phyloP scores from a whole-genome alignment of 257 asterid species.

The Osmanthus fragrans region DNA sequence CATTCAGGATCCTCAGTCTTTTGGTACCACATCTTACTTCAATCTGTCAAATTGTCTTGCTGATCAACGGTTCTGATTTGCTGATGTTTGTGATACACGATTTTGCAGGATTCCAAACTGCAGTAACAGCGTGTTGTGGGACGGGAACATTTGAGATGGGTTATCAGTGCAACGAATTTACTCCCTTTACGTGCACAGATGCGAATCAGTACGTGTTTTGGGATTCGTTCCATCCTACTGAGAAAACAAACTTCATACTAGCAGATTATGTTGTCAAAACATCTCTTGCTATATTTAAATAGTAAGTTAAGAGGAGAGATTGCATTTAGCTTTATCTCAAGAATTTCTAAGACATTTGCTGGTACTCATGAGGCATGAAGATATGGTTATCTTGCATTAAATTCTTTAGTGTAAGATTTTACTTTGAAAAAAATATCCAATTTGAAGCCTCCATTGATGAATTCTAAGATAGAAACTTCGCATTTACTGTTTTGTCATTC shows the following conservation, averaged over 20 bases:
- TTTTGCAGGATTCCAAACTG: slow-evolving; percentile 32
- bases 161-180: slow-evolving; percentile 30
- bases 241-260: slow-evolving; percentile 36
- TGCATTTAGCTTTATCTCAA: background rate
- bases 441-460: background rate
- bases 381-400: background rate
- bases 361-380: background rate
- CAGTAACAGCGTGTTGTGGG: slow-evolving; percentile 46
- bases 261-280: slow-evolving; percentile 26
- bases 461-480: background rate
- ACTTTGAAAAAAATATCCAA: background rate
- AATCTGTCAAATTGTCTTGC: background rate
- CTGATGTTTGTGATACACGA: background rate
- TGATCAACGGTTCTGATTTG: background rate
- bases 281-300: background rate
- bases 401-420: background rate
- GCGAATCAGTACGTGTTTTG: slow-evolving; percentile 44
- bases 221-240: slow-evolving; percentile 47
- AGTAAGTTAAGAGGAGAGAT: background rate
- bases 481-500: background rate
- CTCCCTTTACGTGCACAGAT: slow-evolving; percentile 42
- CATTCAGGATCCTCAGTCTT: slow-evolving; percentile 27
- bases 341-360: background rate
- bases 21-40: slow-evolving; percentile 21
- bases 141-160: slow-evolving; percentile 49